Evolutionary conservation across 1,139 yeast genomes (phyloP), one percentile per base, ranked within the genome.

Genomic region (Candida freyschussii): DNA sequence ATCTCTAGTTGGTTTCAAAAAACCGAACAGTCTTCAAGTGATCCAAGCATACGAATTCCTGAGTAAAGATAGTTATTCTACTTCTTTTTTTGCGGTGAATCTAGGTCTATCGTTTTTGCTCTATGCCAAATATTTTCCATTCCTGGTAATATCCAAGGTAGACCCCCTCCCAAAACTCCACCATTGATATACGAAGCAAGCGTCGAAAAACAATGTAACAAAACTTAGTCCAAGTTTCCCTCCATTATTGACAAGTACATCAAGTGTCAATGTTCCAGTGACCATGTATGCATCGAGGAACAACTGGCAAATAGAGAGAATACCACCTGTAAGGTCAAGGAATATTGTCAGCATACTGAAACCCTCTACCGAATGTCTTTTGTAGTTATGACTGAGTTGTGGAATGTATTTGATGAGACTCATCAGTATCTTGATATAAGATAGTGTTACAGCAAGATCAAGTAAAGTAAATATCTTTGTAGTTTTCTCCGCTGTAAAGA

Each of bases 361-460:
- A 1, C 84, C 85, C 36, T 60, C 57, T 50, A 78, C 72, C 2
- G 81, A 70, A 39, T 63, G 61, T 32, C 84, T 65, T 29, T 62
- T 62, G 38, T 57, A 61, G 45, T 78, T 78, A 48, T 73, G 71
- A 19, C 58, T 44, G 5, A 77, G 67, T 48, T 78, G 86, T 0
- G 86, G 85, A 6, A 78, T 50, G 48, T 77, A 75, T 50, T 78
- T 78, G 37, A 72, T 60, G 18, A 74, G 55, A 36, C 80, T 73
- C 66, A 75, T 67, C 17, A 59, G 40, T 13, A 78, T 70, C 55
- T 78, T 78, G 37, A 73, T 59, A 33, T 68, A 63, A 2, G 77
- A 72, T 18, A 71, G 52, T 21, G 60, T 45, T 15, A 65, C 46
- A 0, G 74, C 70, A 10, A 70, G 54, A 29, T 63, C 66, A 17